These are phyloP conservation scores for Porcisia deanei DNA, from an alignment of 208 protist genomes.

Conservation along the genomic window DNA sequence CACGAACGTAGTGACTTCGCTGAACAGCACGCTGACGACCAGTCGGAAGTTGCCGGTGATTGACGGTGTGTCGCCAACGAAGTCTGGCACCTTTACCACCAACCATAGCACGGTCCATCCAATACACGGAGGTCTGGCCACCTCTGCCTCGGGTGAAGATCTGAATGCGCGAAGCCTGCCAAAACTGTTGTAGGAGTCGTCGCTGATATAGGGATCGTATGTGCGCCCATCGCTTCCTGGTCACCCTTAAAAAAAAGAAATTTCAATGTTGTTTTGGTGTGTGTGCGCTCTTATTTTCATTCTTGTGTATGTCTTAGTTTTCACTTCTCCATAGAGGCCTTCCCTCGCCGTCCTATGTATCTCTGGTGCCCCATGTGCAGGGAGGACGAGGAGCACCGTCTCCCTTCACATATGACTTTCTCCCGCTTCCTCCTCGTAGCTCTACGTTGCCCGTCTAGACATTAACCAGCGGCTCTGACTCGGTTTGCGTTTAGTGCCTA, in stretches of 20 bases:
- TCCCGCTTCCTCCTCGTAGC: background rate
- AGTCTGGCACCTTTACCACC: slow-evolving; percentile 9
- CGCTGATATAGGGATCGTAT: background rate
- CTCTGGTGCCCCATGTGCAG: background rate
- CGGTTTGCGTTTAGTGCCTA: background rate
- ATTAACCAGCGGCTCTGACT: background rate
- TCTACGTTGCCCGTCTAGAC: background rate
- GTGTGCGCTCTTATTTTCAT: background rate
- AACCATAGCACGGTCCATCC: slow-evolving; percentile 5
- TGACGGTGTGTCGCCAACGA: slow-evolving; percentile 21
- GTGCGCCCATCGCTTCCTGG: background rate
- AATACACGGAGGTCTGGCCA: background rate
- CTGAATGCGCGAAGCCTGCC: slow-evolving; percentile 24
- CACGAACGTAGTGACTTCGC: slow-evolving; percentile 13
- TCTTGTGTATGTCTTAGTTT: too few species aligned
- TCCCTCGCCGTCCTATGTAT: background rate
- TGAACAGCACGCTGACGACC: slow-evolving; percentile 24
- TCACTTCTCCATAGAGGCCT: background rate
- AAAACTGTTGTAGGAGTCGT: slow-evolving; percentile 5
- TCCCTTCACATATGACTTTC: background rate
- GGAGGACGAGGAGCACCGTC: background rate
- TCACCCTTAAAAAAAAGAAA: background rate
- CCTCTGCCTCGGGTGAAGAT: slow-evolving; percentile 18
- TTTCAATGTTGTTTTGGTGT: background rate
- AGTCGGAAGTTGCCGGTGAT: slow-evolving; percentile 27